These are phyloP conservation scores for Fusarium papillatum DNA, from an alignment of 2,329 filamentous ascomycete species.

Conservation along the genomic window DNA sequence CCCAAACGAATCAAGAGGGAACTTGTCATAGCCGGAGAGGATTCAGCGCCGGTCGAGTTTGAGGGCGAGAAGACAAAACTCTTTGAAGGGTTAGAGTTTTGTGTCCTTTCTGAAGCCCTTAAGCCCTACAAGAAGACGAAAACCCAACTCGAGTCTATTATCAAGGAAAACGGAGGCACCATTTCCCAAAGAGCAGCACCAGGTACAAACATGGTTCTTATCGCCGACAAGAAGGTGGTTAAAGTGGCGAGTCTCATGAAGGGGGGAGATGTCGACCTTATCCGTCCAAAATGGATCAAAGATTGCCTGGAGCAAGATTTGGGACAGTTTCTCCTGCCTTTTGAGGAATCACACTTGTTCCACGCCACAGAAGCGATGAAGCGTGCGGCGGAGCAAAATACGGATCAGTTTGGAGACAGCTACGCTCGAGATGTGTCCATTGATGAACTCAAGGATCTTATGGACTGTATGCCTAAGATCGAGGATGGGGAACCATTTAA, in stretches of 20 bases:
- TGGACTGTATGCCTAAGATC: conserved; percentile 65
- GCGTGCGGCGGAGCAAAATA: conserved; percentile 69
- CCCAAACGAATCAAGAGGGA: conserved; percentile 77
- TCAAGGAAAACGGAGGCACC: conserved; percentile 87
- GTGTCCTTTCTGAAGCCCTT: conserved; percentile 82
- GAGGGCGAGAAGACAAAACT: conserved; percentile 71
- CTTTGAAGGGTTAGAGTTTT: conserved; percentile 85
- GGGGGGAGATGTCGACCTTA: conserved; percentile 76
- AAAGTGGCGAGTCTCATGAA: conserved; percentile 90
- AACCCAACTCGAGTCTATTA: conserved; percentile 80
- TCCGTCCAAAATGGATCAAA: conserved; percentile 85
- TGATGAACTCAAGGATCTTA: conserved; percentile 70
- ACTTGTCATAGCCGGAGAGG: conserved; percentile 79
- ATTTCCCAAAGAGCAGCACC: conserved; percentile 81
- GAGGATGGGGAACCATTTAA: conserved; percentile 57
- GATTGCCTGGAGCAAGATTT: conserved; percentile 78
- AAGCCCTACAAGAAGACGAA: conserved; percentile 82
- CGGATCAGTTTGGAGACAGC: conserved; percentile 87
- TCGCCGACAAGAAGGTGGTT: conserved; percentile 85
- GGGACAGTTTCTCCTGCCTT: conserved; percentile 74
- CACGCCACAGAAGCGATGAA: conserved; percentile 71
- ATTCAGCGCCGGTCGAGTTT: conserved; percentile 59
- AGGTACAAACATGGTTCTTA: conserved; percentile 73
- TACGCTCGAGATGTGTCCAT: conserved; percentile 78
- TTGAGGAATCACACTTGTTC: conserved; percentile 77